Conservation (phyloP, 257 asterid species). For the Solanum stenotomum region DNA sequence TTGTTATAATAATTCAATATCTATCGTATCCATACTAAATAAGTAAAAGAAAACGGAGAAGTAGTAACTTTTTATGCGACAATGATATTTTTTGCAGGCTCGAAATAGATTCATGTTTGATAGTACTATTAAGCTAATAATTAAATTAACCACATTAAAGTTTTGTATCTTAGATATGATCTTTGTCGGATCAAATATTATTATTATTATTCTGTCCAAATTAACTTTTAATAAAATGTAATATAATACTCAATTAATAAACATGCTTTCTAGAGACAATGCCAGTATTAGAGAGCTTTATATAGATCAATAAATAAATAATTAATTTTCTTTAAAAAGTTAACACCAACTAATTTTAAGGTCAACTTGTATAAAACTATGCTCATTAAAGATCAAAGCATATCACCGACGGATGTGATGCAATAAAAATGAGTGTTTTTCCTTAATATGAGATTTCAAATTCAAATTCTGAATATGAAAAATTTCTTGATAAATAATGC, state of each 20-base stretch:
- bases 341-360: neutral
- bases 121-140: neutral
- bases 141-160: neutral
- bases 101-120: neutral
- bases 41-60: neutral
- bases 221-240: neutral
- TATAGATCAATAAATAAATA: neutral
- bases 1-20: rapidly evolving
- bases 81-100: neutral
- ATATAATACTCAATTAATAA: neutral
- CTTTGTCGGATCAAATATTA: neutral
- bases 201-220: neutral
- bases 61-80: neutral
- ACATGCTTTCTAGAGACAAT: neutral
- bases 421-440: no score
- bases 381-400: neutral
- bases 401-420: neutral
- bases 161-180: neutral
- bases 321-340: no score
- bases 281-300: neutral
- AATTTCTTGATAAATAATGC: no score
- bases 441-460: neutral
- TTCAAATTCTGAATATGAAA: no score
- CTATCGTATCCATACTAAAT: neutral
- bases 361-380: neutral